A percentile compares a stretch with the other conserved stretches of the same genome.
phyloP scores from a whole-genome alignment of 306 rosid genomes.

The Prunus mira region DNA sequence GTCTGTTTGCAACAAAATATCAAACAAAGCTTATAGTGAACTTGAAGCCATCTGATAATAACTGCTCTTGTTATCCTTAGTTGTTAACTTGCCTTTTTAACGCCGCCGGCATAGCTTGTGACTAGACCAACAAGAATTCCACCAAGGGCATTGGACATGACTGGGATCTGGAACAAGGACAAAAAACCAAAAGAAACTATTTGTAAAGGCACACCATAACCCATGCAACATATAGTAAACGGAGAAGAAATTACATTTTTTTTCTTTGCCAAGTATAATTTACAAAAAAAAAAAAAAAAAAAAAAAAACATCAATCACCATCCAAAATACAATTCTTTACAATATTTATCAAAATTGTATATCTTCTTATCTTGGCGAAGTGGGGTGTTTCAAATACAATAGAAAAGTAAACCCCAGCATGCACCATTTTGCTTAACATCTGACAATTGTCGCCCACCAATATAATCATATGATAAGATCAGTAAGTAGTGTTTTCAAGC shows the following conservation, averaged over 20 bases:
- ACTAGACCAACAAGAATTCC: conserved; percentile 96
- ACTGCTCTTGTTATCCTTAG: conserved; percentile 1
- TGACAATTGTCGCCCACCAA: neutral
- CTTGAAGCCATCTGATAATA: conserved; percentile 7
- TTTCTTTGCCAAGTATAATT: neutral
- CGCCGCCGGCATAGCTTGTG: conserved; percentile 91
- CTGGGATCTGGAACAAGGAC: conserved; percentile 66
- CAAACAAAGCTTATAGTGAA: conserved; percentile 1
- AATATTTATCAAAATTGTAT: neutral
- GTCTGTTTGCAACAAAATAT: neutral
- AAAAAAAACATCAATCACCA: neutral
- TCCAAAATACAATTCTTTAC: neutral
- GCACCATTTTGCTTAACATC: neutral
- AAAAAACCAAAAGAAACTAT: neutral
- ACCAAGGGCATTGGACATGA: conserved; percentile 77
- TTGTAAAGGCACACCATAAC: conserved; percentile 6
- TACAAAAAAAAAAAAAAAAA: neutral
- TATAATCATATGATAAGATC: neutral
- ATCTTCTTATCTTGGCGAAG: neutral
- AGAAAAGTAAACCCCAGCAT: neutral
- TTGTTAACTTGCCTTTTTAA: conserved; percentile 74
- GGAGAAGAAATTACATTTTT: too few relatives aligned
- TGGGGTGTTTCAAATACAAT: neutral
- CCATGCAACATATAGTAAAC: neutral
- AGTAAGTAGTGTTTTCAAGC: neutral